phyloP scores from a whole-genome alignment of 2,329 filamentous ascomycete species.

The Apiospora koreana region DNA sequence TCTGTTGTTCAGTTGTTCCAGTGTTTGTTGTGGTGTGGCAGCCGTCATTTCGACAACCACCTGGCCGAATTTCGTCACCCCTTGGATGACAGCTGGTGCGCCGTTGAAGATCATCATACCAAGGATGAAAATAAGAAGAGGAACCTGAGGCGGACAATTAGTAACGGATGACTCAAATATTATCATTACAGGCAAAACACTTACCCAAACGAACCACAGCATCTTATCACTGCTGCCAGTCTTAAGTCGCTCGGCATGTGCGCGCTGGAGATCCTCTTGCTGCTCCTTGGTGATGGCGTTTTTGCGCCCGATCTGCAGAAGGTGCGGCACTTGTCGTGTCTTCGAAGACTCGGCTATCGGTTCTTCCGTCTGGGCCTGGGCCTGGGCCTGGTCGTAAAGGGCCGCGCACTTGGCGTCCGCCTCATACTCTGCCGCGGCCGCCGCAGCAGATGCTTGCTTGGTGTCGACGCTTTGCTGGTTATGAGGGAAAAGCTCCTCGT shows the following conservation, averaged over 20 bases:
- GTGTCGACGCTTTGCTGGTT: conserved; percentile 49
- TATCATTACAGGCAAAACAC: background rate
- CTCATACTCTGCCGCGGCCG: conserved; percentile 58
- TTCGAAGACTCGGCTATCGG: conserved; percentile 33
- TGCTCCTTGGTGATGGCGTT: conserved; percentile 66
- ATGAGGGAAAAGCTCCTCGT: conserved; percentile 75
- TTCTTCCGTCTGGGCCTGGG: conserved; percentile 33
- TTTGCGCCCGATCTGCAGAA: conserved; percentile 64
- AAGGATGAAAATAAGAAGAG: conserved; percentile 37
- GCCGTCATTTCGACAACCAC: conserved; percentile 13
- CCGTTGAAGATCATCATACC: conserved; percentile 37
- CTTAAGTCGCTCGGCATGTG: conserved; percentile 64
- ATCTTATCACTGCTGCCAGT: conserved; percentile 64
- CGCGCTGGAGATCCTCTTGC: conserved; percentile 62
- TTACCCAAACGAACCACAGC: conserved; percentile 70
- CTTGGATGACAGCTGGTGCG: conserved; percentile 27
- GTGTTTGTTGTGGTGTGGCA: background rate
- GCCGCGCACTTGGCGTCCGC: conserved; percentile 59
- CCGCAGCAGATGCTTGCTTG: conserved; percentile 59
- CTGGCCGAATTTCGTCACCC: conserved; percentile 19
- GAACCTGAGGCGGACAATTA: conserved; percentile 32
- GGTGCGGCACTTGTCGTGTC: conserved; percentile 34
- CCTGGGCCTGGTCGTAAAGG: conserved; percentile 50
- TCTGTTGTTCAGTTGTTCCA: background rate
- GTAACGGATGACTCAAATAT: background rate